phyloP scores from a whole-genome alignment of 495 filamentous ascomycete genomes.

The Talaromyces stipitatus region DNA sequence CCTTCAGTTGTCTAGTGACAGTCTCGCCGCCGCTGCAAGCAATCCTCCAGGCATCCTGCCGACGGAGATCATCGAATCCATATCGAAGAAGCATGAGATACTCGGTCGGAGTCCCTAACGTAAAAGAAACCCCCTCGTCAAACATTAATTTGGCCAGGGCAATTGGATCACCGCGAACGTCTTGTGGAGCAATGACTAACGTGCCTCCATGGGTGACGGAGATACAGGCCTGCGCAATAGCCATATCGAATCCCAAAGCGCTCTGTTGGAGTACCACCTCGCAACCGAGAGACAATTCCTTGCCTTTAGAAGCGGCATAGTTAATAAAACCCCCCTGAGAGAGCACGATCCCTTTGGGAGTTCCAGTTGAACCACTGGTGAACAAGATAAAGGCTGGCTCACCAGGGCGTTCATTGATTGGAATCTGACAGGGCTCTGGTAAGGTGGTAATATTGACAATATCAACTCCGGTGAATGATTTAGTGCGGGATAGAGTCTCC shows the following conservation, averaged over 20 bases:
- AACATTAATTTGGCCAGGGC: slow-evolving; percentile 24
- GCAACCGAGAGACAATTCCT: slow-evolving; percentile 12
- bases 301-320: slow-evolving; percentile 18
- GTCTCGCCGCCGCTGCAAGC: slow-evolving; percentile 16
- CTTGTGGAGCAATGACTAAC: slow-evolving; percentile 18
- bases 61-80: slow-evolving; percentile 7
- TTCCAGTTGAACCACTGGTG: slow-evolving; percentile 34
- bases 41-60: neutral
- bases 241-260: slow-evolving; percentile 31
- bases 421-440: neutral
- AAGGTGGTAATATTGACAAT: slow-evolving; percentile 10
- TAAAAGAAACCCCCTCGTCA: slow-evolving; percentile 25
- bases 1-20: slow-evolving; percentile 8
- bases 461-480: neutral
- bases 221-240: slow-evolving; percentile 27
- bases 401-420: slow-evolving; percentile 7
- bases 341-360: slow-evolving; percentile 30
- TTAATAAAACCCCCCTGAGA: slow-evolving; percentile 21
- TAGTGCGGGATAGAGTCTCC: slow-evolving; percentile 5
- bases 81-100: slow-evolving; percentile 27
- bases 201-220: slow-evolving; percentile 20
- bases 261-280: slow-evolving; percentile 36
- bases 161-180: slow-evolving; percentile 21
- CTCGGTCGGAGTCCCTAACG: slow-evolving; percentile 34
- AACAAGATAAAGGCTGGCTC: slow-evolving; percentile 28